Evolutionary conservation across 371 early-diverging fungal genomes (phyloP), one percentile per base, ranked within the genome.

Genomic region (Mucor mucedo): DNA sequence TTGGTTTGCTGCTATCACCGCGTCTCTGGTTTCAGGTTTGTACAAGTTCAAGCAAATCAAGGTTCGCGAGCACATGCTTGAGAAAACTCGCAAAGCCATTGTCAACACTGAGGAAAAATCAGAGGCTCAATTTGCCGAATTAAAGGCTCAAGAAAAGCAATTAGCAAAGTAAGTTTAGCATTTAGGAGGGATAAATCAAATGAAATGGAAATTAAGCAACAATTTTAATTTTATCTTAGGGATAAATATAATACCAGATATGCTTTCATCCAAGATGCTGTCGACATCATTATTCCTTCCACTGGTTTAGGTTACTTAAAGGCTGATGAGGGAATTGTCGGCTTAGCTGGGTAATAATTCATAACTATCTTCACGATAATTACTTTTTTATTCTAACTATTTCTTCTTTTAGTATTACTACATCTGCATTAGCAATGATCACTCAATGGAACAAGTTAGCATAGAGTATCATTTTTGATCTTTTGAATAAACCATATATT

Each of bases 1-100:
- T 70, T 93, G 93, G 93, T 64, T 88, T 56, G 58, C 72, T 16
- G 93, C 86, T 40, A 69, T 92, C 45, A 62, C 69, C n/a, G 84
- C 82, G 61, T 86, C 91, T 62, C 68, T 89, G 58, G 9, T 84
- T 30, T 63, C 80, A 47, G 83, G 88, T 33, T 53, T 87, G 27
- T 91, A 92, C 77, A 84, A 86, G 77, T 77, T 89, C 45, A 80
- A 82, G 56, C 74, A 79, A 65, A 75, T 81, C 54, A 71, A 66
- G 33, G 67, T 77, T 61, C 80, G 75, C 56, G 60, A 62, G 39
- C 66, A 68, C 32, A 65, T 76, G 62, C 74, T 79, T 21, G 71
- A 70, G 30, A 79, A 76, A 69, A 48, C 66, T 33, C 70, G 71
- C 35, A 73, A 68, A 53, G 66, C 68, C n/a, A 53, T 66, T 42